phyloP scores from a whole-genome alignment of 306 rosid species.

The Ammopiptanthus mongolicus region DNA sequence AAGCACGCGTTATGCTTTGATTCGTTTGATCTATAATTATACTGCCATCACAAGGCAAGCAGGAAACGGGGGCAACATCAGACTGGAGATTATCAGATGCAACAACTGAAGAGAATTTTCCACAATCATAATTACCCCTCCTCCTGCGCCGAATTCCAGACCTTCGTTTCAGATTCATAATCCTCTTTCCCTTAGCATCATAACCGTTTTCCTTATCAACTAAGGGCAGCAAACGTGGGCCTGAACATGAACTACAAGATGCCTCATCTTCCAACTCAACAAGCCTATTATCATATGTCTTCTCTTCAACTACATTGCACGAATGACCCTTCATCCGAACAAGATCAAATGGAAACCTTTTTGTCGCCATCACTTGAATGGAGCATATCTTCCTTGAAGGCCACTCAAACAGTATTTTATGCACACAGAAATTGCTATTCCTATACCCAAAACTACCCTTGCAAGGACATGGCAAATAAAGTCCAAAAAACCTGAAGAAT shows the following conservation, averaged over 20 bases:
- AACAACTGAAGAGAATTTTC: slow-evolving; percentile 27
- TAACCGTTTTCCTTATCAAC: slow-evolving; percentile 45
- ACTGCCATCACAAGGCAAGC: slow-evolving; percentile 15
- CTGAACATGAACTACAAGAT: slow-evolving; percentile 42
- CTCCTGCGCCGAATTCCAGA: slow-evolving; percentile 50
- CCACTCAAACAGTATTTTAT: slow-evolving; percentile 48
- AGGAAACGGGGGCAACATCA: slow-evolving; percentile 15
- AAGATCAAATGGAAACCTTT: slow-evolving; percentile 68
- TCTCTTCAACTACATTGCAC: slow-evolving; percentile 23
- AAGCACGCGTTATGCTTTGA: slow-evolving; percentile 3
- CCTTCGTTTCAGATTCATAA: slow-evolving; percentile 45
- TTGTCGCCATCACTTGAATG: slow-evolving; percentile 40
- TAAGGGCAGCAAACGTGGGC: slow-evolving; percentile 31
- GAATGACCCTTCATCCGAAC: slow-evolving; percentile 33
- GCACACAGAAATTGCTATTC: slow-evolving; percentile 49
- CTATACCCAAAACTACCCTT: slow-evolving; percentile 58
- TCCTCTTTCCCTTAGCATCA: slow-evolving; percentile 64
- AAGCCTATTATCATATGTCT: slow-evolving; percentile 23
- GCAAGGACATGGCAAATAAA: slow-evolving; percentile 76
- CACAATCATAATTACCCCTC: slow-evolving; percentile 40
- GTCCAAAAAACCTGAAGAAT: slow-evolving; percentile 38
- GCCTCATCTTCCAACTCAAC: slow-evolving; percentile 47
- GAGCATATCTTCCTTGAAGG: slow-evolving; percentile 47
- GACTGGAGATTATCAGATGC: slow-evolving; percentile 12
- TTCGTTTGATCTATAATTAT: slow-evolving; percentile 4